Conservation (phyloP, 805 yeast genomes). For the Candida krabiensis region DNA sequence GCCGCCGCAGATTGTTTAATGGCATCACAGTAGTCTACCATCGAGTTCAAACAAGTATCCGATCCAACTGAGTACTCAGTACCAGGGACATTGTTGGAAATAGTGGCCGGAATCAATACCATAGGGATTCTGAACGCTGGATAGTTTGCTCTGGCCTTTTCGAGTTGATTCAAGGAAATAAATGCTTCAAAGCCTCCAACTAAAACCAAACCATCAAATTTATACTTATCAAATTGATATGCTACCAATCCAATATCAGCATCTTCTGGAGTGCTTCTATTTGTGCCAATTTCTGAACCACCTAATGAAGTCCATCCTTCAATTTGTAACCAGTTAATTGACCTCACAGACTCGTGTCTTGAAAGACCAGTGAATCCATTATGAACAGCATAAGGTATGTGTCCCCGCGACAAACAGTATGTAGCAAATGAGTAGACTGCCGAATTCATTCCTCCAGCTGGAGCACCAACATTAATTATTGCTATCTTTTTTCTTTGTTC, state of each 20-base stretch:
- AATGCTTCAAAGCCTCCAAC: slow-evolving; percentile 86
- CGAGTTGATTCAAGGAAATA: slow-evolving; percentile 66
- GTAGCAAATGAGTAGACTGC: slow-evolving; percentile 76
- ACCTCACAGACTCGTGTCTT: slow-evolving; percentile 58
- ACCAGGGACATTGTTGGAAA: slow-evolving; percentile 81
- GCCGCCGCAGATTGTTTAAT: slow-evolving; percentile 78
- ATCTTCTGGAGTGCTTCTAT: slow-evolving; percentile 65
- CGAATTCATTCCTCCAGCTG: slow-evolving; percentile 76
- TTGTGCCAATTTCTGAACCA: slow-evolving; percentile 83
- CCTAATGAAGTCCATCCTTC: slow-evolving; percentile 74
- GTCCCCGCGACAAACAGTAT: slow-evolving; percentile 75
- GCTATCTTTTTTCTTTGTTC: slow-evolving; percentile 62
- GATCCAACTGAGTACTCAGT: slow-evolving; percentile 76
- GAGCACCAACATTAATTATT: slow-evolving; percentile 75
- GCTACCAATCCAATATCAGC: slow-evolving; percentile 71
- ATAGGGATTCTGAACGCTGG: slow-evolving; percentile 77
- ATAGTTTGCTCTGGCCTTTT: slow-evolving; percentile 56
- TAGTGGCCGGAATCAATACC: slow-evolving; percentile 76
- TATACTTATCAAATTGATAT: slow-evolving; percentile 65
- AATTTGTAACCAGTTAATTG: slow-evolving; percentile 66
- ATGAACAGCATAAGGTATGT: slow-evolving; percentile 65
- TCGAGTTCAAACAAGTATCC: slow-evolving; percentile 71
- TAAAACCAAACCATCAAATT: slow-evolving; percentile 67
- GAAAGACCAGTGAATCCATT: slow-evolving; percentile 76
- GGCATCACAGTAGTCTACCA: slow-evolving; percentile 75